Evolutionary conservation across 371 early-diverging fungal genomes (phyloP).

Genomic region (Rhizopus arrhizus): DNA sequence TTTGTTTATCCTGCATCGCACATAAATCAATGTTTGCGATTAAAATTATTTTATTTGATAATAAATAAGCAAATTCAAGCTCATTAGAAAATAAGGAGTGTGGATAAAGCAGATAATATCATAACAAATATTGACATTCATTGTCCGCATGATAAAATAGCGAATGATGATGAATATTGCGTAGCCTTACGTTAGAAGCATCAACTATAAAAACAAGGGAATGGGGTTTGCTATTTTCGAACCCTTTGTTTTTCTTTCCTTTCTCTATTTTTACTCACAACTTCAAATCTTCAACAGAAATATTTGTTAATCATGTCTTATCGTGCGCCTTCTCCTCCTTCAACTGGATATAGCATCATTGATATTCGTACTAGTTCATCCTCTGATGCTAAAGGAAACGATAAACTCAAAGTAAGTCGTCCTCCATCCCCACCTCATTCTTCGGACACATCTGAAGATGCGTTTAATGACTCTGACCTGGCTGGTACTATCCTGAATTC

Average conservation of each 20-base stretch:
- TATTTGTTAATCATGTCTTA: constrained; percentile 13
- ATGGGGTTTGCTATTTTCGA: too few relatives aligned
- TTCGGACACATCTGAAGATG: constrained; percentile 38
- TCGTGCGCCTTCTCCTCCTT: constrained; percentile 28
- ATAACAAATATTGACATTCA: too few relatives aligned
- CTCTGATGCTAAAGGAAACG: not conserved
- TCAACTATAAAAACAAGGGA: too few relatives aligned
- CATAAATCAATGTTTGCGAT: too few relatives aligned
- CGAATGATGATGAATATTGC: too few relatives aligned
- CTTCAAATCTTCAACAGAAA: constrained; percentile 29
- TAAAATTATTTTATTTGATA: too few relatives aligned
- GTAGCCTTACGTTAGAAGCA: too few relatives aligned
- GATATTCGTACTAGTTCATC: constrained; percentile 32
- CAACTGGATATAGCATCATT: constrained; percentile 43
- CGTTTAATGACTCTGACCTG: constrained; percentile 44
- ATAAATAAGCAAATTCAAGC: too few relatives aligned
- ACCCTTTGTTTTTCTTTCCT: not conserved
- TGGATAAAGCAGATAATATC: too few relatives aligned
- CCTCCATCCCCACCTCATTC: constrained; percentile 33
- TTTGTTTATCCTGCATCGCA: too few relatives aligned
- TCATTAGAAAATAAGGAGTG: too few relatives aligned
- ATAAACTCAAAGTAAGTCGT: constrained; percentile 2
- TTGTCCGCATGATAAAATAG: too few relatives aligned
- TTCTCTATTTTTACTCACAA: not conserved
- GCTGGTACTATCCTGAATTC: constrained; percentile 53